Conservation (phyloP, 257 asterid species). For the Primulina eburnea region DNA sequence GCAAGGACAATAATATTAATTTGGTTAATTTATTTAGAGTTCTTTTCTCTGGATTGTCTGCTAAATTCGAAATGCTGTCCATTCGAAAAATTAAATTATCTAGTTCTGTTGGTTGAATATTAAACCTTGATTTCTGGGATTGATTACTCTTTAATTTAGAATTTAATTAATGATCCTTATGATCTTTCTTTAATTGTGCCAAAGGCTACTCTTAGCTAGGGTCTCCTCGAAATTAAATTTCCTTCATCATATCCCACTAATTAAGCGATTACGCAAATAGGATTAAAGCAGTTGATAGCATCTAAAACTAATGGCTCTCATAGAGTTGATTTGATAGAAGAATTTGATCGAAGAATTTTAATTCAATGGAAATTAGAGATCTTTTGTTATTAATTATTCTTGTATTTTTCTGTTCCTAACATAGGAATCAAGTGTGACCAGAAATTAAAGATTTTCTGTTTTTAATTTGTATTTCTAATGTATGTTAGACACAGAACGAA, state of each 20-base stretch:
- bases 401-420: too few relatives aligned
- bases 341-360: too few relatives aligned
- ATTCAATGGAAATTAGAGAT: too few relatives aligned
- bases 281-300: constrained; percentile 22
- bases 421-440: too few relatives aligned
- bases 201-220: neutral
- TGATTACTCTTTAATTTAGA: neutral
- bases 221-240: constrained; percentile 14
- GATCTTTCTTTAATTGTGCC: neutral
- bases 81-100: neutral
- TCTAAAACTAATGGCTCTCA: constrained; percentile 8
- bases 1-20: neutral
- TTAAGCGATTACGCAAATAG: constrained; percentile 21
- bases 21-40: neutral
- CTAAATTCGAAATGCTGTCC: neutral
- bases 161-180: constrained; percentile 7
- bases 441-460: too few relatives aligned
- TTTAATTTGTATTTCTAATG: too few relatives aligned
- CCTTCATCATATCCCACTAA: constrained; percentile 21
- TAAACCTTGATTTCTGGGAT: constrained; percentile 14
- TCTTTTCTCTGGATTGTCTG: neutral
- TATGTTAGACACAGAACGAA: too few relatives aligned
- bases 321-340: too few relatives aligned
- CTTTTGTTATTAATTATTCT: too few relatives aligned
- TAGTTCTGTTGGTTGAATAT: neutral